Evolutionary conservation across 2,329 filamentous ascomycete genomes (phyloP).

Genomic region (Apiospora kogelbergensis): DNA sequence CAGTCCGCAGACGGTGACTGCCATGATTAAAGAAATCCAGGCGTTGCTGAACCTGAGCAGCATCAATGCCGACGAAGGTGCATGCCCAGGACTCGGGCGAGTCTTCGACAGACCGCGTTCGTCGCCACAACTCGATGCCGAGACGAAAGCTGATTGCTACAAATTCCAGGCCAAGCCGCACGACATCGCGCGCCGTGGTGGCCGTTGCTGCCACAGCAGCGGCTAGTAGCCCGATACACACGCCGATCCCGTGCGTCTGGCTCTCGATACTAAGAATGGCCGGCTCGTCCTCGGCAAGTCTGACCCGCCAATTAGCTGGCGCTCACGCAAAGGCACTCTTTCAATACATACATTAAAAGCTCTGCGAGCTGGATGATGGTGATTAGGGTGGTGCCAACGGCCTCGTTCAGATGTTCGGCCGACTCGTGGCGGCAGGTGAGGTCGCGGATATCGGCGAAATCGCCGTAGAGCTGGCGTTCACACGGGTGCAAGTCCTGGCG

Average conservation of each 20-base stretch:
- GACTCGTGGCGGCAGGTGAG: background rate
- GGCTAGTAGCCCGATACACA: constrained; percentile 33
- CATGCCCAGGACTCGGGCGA: constrained; percentile 2
- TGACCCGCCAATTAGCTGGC: background rate
- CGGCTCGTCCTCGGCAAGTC: background rate
- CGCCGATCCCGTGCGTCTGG: constrained; percentile 17
- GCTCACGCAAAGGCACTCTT: too few species aligned
- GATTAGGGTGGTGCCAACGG: constrained; percentile 1
- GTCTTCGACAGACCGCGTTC: background rate
- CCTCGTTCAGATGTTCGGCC: constrained; percentile 4
- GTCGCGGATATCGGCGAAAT: constrained; percentile 5
- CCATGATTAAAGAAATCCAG: background rate
- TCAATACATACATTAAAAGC: background rate
- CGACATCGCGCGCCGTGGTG: constrained; percentile 26
- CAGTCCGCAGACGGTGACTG: background rate
- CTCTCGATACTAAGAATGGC: background rate
- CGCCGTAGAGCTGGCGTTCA: constrained; percentile 8
- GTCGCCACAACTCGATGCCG: constrained; percentile 18
- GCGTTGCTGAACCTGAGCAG: background rate
- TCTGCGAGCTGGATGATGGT: constrained; percentile 5
- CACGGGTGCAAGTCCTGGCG: background rate
- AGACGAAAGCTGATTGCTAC: constrained; percentile 31
- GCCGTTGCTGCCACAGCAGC: constrained; percentile 31
- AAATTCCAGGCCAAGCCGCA: constrained; percentile 29
- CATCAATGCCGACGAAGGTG: constrained; percentile 2